Base-by-base conservation (phyloP, 768 basidiomycete genomes). In the Panaeolus papilionaceus region DNA sequence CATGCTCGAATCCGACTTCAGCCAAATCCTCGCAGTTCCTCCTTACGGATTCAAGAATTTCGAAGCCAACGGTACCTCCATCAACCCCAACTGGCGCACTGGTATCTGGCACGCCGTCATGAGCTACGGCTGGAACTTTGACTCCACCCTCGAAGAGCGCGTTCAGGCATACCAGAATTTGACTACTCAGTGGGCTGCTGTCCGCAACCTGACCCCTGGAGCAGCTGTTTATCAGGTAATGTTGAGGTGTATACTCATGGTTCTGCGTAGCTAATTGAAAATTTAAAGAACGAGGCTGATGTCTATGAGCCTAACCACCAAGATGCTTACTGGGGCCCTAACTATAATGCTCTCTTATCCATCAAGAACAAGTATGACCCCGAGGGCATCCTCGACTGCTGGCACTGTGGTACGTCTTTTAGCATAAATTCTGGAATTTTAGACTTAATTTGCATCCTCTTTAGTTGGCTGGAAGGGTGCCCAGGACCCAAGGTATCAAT, bases 21-120 rank as follows among this genome's bases (percentile, higher is more conserved):
- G 66, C 6, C 72, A 73, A 26, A 73, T 73, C 28, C 65, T 71
- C 18, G 66, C 66, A 5, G 69, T 73, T 18, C 54, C 70, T 2
- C 72, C 72, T 0, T 71, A 61, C 23, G 66, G 64, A 0, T 72
- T 68, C 65, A 69, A 72, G 38, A 63, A 65, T 18, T 70, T 69
- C 54, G 70, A 71, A 14, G 51, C 66, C 14, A 62, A 64, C 14
- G 72, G 68, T 11, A 73, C 72, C 0, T 68, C 72, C 0, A 66
- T 73, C 23, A 67, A 73, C 38, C 72, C 72, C 0, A 68, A 58
- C 1, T 73, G 72, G 72, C 62, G 72, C 2, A 69, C 62, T 33
- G 67, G 69, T 0, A 69, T 73, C 18, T 73, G 72, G 72, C 69
- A 71, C 58, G 72, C 70, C 0, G 44, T 73, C 39, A 62, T 70